Base-by-base conservation (phyloP, 257 asterid genomes). In the Nicotiana obtusifolia region DNA sequence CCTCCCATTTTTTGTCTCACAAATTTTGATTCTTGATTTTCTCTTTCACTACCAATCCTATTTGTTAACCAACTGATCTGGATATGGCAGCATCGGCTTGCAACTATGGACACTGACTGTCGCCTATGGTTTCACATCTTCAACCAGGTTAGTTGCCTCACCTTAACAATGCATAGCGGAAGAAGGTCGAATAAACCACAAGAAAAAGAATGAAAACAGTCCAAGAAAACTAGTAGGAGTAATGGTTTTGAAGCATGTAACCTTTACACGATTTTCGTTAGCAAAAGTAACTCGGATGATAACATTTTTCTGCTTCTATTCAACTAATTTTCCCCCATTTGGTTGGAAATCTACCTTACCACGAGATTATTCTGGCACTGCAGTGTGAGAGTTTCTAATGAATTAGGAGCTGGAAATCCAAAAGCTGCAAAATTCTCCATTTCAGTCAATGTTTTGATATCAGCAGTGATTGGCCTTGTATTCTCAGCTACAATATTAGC, bases 91-190 rank as follows among this genome's bases (percentile, higher is more conserved):
- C 83, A 88, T 91, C 90, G 90, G 93, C 81, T 52, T 93, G 76
- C 91, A 92, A 83, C 84, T 92, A 47, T 93, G 98, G 98, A 81
- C 91, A 1, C 69, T 93, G 85, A 93, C 92, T 92, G 78, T 93
- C 81, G 81, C 93, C 30, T 83, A 93, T 3, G 98, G 98, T 22
- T 91, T 94, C 92, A 93, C 92, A 81, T 91, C 97, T 64, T 49
- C 90, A 2, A 86, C 86, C 81, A 85, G 90, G 88, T 85, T 14
- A 61, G 81, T 17, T 7, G 26, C 8, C 80, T 75, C 68, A 16
- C 22, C 62, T 56, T 19, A 17, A 56, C 62, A 2, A 7, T 17
- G 62, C 24, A 17, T 49, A 37, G 47, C 47, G 47, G 47, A 37
- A 37, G 10, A 37, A 37, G 47, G 47, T 0, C 10, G 47, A 7